These are phyloP conservation scores for Immersiporthe knoxdaviesiana DNA, from an alignment of 2,329 filamentous ascomycete genomes.

Conservation along the genomic window DNA sequence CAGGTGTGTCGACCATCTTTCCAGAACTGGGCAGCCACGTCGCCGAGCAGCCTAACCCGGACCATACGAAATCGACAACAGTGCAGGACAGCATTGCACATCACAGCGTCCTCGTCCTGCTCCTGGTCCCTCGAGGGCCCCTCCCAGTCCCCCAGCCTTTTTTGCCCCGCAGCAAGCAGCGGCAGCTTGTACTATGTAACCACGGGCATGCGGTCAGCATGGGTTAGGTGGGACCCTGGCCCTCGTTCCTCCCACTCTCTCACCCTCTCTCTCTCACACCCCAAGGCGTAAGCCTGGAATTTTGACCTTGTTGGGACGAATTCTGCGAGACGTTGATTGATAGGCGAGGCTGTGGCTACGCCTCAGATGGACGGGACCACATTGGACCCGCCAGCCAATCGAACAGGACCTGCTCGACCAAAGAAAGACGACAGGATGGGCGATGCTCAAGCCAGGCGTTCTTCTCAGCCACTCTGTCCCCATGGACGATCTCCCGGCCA, in stretches of 20 bases:
- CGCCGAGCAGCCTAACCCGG: background rate
- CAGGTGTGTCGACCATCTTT: background rate
- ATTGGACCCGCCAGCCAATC: conserved; percentile 1
- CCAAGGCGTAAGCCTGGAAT: background rate
- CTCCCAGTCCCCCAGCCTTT: background rate
- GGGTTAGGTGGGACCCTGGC: background rate
- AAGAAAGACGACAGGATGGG: background rate
- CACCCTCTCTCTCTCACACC: too few relatives aligned
- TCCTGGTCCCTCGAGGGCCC: background rate
- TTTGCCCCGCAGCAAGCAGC: conserved; percentile 1
- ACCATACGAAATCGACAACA: background rate
- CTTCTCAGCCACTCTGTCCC: background rate
- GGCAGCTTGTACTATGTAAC: background rate
- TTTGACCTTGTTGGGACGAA: background rate
- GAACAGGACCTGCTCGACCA: background rate
- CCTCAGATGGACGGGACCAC: background rate
- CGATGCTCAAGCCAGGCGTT: background rate
- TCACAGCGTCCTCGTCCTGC: background rate
- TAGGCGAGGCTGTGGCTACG: conserved; percentile 12
- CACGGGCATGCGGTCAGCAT: background rate
- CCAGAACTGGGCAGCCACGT: conserved; percentile 3
- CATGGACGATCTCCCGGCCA: background rate
- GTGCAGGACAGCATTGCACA: background rate
- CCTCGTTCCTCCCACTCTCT: background rate
- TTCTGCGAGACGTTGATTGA: conserved; percentile 6